Percentiles rank a stretch among this genome's conserved stretches.
Evolutionary conservation across 352 stramenopile genomes (phyloP).

Genomic region (Globisporangium abappressorium): DNA sequence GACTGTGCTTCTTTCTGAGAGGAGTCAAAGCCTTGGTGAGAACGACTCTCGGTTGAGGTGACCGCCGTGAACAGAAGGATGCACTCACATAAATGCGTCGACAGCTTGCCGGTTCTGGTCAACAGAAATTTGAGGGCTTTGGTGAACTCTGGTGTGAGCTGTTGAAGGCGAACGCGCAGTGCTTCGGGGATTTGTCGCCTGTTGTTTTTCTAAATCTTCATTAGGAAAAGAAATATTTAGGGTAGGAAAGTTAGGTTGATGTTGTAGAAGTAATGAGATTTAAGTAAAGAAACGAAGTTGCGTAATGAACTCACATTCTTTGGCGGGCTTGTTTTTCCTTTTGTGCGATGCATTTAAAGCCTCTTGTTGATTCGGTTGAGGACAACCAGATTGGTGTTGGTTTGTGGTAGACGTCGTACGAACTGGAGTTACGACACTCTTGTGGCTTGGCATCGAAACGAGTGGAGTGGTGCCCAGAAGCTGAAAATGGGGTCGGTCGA

Average conservation of each 20-base stretch:
- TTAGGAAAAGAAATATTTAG: slow-evolving; percentile 18
- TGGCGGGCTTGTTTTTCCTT: not conserved
- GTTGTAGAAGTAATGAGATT: slow-evolving; percentile 21
- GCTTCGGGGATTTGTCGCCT: not conserved
- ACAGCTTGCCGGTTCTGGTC: slow-evolving; percentile 12
- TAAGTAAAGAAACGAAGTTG: slow-evolving; percentile 10
- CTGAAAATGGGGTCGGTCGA: slow-evolving; percentile 11
- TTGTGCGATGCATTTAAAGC: not conserved
- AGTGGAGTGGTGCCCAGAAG: slow-evolving; percentile 9
- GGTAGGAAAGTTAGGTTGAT: slow-evolving; percentile 18
- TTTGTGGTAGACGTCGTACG: not conserved
- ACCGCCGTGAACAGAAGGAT: not conserved
- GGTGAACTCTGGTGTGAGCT: not conserved
- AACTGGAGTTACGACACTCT: not conserved
- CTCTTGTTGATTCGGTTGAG: not conserved
- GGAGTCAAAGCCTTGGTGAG: not conserved
- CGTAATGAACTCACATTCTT: slow-evolving; percentile 12
- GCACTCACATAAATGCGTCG: slow-evolving; percentile 34
- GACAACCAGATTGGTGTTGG: not conserved
- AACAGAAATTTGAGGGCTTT: not conserved
- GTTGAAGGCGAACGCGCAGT: not conserved
- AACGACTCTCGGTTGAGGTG: not conserved
- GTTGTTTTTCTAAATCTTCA: slow-evolving; percentile 14
- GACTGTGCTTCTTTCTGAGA: slow-evolving; percentile 38
- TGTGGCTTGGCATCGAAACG: not conserved